Conservation (phyloP, 345 rosid species). For the Boechera stricta region DNA sequence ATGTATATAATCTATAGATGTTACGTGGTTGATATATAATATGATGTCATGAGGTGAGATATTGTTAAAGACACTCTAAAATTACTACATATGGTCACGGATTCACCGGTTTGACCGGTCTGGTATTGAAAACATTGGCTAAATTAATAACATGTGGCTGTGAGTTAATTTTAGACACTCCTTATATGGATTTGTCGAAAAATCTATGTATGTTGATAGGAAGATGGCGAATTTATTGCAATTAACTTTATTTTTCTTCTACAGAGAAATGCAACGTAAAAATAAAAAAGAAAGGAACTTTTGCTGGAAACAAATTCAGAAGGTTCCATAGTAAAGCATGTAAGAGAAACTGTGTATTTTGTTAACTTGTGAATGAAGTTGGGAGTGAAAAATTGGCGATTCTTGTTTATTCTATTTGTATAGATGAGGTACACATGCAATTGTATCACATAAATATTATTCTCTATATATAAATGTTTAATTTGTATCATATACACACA, state of each 20-base stretch:
- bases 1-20: conserved; percentile 23
- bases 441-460: neutral
- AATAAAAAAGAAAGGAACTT: neutral
- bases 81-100: conserved; percentile 32
- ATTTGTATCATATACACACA: neutral
- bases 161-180: conserved; percentile 22
- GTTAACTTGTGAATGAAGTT: conserved; percentile 34
- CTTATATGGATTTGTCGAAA: conserved; percentile 19
- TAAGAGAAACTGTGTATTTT: conserved; percentile 23
- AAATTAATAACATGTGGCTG: conserved; percentile 33
- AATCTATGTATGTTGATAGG: conserved; percentile 30
- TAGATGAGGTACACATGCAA: conserved; percentile 21
- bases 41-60: conserved; percentile 36
- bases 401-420: neutral
- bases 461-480: conserved; percentile 12
- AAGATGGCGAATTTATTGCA: conserved; percentile 35
- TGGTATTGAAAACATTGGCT: conserved; percentile 23
- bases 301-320: conserved; percentile 7
- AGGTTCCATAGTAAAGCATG: conserved; percentile 29
- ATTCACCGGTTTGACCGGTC: conserved; percentile 41
- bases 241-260: neutral
- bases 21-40: conserved; percentile 27
- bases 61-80: conserved; percentile 11
- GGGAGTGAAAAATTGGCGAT: conserved; percentile 6
- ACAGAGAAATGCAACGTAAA: conserved; percentile 4